phyloP scores from a whole-genome alignment of 108 stramenopile species.

The Epithemia pelagica region DNA sequence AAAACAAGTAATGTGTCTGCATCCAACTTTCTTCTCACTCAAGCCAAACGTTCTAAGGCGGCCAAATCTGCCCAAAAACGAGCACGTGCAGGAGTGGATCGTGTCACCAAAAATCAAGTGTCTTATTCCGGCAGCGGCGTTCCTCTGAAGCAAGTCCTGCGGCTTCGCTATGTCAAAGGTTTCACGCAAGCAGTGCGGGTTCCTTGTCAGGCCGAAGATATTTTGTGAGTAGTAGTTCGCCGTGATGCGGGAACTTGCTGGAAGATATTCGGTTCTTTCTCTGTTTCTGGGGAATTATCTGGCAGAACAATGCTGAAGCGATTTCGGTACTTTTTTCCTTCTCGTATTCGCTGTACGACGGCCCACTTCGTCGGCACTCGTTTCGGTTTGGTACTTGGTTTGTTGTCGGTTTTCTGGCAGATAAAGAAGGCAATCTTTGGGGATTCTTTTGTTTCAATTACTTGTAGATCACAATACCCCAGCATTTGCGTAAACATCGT shows the following conservation, averaged over 20 bases:
- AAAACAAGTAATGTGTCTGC: not conserved
- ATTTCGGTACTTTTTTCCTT: constrained; percentile 73
- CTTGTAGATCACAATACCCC: constrained; percentile 49
- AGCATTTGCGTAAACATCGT: constrained; percentile 54
- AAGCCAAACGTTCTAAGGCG: constrained; percentile 55
- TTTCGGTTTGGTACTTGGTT: not conserved
- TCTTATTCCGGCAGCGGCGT: constrained; percentile 72
- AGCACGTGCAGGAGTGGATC: constrained; percentile 56
- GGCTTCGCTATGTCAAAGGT: constrained; percentile 79
- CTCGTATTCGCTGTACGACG: constrained; percentile 8
- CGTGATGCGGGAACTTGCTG: too few relatives aligned
- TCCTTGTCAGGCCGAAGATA: constrained; percentile 51
- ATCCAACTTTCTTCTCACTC: constrained; percentile 55
- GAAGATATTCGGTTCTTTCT: too few relatives aligned
- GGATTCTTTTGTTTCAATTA: constrained; percentile 56
- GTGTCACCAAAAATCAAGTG: constrained; percentile 39
- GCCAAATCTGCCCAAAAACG: constrained; percentile 50
- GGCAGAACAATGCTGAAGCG: constrained; percentile 41
- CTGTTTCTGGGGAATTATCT: not conserved
- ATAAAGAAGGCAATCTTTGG: constrained; percentile 79
- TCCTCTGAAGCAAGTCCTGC: constrained; percentile 52
- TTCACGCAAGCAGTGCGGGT: constrained; percentile 78
- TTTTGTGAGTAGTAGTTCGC: too few relatives aligned
- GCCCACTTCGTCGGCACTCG: constrained; percentile 13
- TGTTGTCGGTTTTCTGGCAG: constrained; percentile 30